Evolutionary conservation across 306 rosid species (phyloP).

Genomic region (Castanea mollissima): DNA sequence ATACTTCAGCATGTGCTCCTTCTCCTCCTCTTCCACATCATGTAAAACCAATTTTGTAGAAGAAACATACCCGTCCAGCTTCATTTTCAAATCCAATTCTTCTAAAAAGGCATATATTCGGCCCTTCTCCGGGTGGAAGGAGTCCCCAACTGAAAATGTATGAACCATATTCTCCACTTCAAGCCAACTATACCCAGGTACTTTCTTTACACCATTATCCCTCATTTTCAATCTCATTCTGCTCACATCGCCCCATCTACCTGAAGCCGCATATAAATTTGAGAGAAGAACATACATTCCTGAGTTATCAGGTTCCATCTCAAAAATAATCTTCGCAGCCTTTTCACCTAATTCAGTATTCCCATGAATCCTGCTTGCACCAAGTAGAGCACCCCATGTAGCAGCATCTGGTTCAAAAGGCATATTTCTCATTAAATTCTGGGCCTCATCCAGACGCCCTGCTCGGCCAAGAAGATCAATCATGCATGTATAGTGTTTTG

Average conservation of each 20-base stretch:
- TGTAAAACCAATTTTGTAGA: constrained; percentile 80
- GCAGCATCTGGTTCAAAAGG: constrained; percentile 78
- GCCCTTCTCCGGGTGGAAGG: constrained; percentile 60
- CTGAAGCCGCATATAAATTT: constrained; percentile 84
- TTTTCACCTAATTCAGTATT: constrained; percentile 73
- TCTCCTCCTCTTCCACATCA: constrained; percentile 94
- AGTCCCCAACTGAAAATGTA: constrained; percentile 68
- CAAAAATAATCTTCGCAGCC: constrained; percentile 74
- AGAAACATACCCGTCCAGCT: constrained; percentile 72
- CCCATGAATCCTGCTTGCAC: constrained; percentile 81
- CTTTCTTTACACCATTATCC: constrained; percentile 71
- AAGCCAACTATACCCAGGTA: constrained; percentile 85
- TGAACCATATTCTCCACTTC: constrained; percentile 76
- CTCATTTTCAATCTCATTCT: constrained; percentile 74
- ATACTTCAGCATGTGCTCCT: constrained; percentile 72
- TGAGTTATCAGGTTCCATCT: constrained; percentile 80
- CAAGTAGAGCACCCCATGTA: constrained; percentile 85
- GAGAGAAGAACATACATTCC: constrained; percentile 91
- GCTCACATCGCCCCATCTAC: constrained; percentile 78
- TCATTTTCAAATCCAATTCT: constrained; percentile 70
- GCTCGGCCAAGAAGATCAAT: constrained; percentile 90
- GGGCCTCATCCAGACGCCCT: constrained; percentile 74
- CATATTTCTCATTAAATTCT: constrained; percentile 62
- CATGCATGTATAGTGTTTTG: constrained; percentile 79
- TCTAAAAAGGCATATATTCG: constrained; percentile 70